phyloP scores from a whole-genome alignment of 192 early-diverging fungal genomes.

The Coemansia sp. region DNA sequence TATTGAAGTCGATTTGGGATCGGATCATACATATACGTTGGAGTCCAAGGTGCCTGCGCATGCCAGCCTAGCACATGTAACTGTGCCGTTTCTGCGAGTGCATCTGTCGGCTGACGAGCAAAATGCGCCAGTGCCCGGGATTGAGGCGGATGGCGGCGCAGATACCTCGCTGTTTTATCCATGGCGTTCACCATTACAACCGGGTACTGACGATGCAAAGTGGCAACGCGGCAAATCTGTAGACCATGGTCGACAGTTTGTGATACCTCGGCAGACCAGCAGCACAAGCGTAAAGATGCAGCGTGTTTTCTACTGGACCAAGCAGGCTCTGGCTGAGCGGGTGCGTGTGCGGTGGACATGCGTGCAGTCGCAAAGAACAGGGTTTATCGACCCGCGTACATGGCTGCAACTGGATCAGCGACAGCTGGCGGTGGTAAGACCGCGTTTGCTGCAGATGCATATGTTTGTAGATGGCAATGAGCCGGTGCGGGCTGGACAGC shows the following conservation, averaged over 20 bases:
- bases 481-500: constrained; percentile 8
- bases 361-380: constrained; percentile 18
- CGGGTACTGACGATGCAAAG: not conserved
- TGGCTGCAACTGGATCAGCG: constrained; percentile 11
- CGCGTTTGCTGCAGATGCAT: constrained; percentile 6
- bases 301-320: constrained; percentile 30
- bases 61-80: constrained; percentile 17
- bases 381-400: constrained; percentile 32
- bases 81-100: constrained; percentile 31
- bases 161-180: constrained; percentile 32
- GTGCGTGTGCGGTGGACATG: constrained; percentile 36
- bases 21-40: not conserved
- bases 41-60: not conserved
- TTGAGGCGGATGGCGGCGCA: constrained; percentile 38
- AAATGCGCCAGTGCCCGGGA: constrained; percentile 26
- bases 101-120: constrained; percentile 1
- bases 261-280: constrained; percentile 19
- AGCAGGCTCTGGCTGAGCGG: constrained; percentile 24
- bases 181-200: constrained; percentile 21
- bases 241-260: constrained; percentile 28
- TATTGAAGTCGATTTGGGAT: constrained; percentile 26
- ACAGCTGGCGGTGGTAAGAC: constrained; percentile 14
- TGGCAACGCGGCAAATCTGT: constrained; percentile 16
- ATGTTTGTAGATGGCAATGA: constrained; percentile 8
- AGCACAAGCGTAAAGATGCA: constrained; percentile 8